Evolutionary conservation across 2,329 filamentous ascomycete species (phyloP), one percentile per base, ranked within the genome.

Genomic region (Cercospora beticola): DNA sequence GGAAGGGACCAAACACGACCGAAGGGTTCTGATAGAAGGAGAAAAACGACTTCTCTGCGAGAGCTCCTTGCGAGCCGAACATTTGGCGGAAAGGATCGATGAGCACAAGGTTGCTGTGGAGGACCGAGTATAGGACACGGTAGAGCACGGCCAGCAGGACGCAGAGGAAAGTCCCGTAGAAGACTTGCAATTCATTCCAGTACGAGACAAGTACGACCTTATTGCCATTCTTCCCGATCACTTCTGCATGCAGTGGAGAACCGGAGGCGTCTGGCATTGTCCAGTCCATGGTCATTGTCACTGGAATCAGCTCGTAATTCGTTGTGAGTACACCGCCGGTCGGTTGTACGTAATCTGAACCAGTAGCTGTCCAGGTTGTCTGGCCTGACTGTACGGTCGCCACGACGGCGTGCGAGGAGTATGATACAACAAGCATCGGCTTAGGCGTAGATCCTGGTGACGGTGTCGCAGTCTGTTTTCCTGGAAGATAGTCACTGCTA

Each of bases 21-120:
- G 63, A 58, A 14, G 36, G 28, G 12, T 46, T 30, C 18, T 73
- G 71, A 46, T 73, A 73, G 62, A 71, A 73, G 6, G 57, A 65
- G 58, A 73, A 71, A 31, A 73, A 66, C 5, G 69, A 66, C 21
- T 62, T 57, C 9, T 68, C 62, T 28, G 69, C 71, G 10, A 66
- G 64, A 1, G 68, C 71, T 2, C 71, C 71, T 21, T 62, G 59
- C 3, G 58, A 31, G n/a, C 67, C 61, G 18, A 56, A 43, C 31
- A 72, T 18, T 57, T 70, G 67, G n/a, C 71, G 67, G 49, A 73
- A 73, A 3, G 71, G 67, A 12, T 73, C 69, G 46, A 73, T 68
- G 18, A 71, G 66, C 18, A 54, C 64, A 21, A 71, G 62, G 43
- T 70, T 65, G 21, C 68, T 73, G 64, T 71, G 64, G 5, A 72